Conservation (phyloP, 1,284 basidiomycete species). For the Malassezia caprae region DNA sequence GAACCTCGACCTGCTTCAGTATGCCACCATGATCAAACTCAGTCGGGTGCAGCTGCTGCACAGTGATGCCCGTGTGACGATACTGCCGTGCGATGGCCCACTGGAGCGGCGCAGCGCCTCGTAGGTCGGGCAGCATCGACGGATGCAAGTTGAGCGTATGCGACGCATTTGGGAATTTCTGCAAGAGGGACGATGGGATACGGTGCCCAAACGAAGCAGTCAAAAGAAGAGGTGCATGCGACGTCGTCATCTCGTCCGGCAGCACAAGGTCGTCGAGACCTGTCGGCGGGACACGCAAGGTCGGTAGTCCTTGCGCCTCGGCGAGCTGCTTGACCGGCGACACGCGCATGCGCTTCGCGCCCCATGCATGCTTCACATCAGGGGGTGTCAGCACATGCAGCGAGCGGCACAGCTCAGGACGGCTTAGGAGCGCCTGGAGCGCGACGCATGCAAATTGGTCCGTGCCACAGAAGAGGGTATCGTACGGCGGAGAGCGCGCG, state of each 20-base stretch:
- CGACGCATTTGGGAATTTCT: constrained; percentile 55
- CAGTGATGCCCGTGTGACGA: constrained; percentile 24
- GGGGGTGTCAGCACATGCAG: constrained; percentile 59
- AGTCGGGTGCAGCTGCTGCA: constrained; percentile 29
- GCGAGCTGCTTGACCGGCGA: constrained; percentile 34
- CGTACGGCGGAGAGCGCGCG: constrained; percentile 24
- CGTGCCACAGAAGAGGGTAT: constrained; percentile 44
- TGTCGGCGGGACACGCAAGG: constrained; percentile 16
- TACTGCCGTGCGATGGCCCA: constrained; percentile 56
- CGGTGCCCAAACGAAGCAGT: constrained; percentile 90
- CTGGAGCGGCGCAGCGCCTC: constrained; percentile 87
- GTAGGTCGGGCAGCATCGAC: constrained; percentile 73
- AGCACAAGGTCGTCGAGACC: constrained; percentile 20
- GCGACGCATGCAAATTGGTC: constrained; percentile 28
- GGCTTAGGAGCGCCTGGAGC: constrained; percentile 15
- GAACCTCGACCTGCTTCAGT: constrained; percentile 5
- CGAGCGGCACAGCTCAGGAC: constrained; percentile 20
- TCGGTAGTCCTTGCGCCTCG: constrained; percentile 14
- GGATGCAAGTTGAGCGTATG: constrained; percentile 84
- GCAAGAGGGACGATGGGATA: constrained; percentile 60
- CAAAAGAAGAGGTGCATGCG: constrained; percentile 55
- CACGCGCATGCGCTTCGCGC: constrained; percentile 31
- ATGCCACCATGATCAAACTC: constrained; percentile 30
- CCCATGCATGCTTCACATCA: constrained; percentile 42
- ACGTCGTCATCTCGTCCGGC: constrained; percentile 13